Conservation (phyloP, 2,329 filamentous ascomycete genomes). For the Grosmannia clavigera region DNA sequence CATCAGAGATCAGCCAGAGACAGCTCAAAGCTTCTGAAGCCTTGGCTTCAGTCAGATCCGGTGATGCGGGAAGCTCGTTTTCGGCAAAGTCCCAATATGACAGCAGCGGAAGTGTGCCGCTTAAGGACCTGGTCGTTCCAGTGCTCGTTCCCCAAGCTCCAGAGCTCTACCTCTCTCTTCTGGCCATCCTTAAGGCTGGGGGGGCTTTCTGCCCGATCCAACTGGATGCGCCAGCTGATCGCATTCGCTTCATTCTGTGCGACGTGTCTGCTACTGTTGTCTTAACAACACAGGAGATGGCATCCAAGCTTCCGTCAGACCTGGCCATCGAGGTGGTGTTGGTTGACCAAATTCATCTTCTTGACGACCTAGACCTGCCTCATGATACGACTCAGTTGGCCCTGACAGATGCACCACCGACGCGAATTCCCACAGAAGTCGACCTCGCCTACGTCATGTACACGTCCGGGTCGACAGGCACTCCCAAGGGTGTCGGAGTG, state of each 20-base stretch:
- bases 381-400: too few relatives aligned
- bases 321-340: slow-evolving; percentile 22
- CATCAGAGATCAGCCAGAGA: slow-evolving; percentile 30
- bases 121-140: slow-evolving; percentile 46
- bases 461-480: slow-evolving; percentile 80
- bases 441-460: slow-evolving; percentile 82
- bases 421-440: slow-evolving; percentile 12
- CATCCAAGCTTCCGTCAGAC: slow-evolving; percentile 24
- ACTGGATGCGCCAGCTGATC: slow-evolving; percentile 62
- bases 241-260: slow-evolving; percentile 66
- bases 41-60: too few relatives aligned
- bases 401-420: background rate
- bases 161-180: slow-evolving; percentile 62
- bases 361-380: background rate
- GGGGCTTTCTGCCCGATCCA: slow-evolving; percentile 78
- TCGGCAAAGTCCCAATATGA: background rate
- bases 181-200: slow-evolving; percentile 70
- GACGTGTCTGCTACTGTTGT: slow-evolving; percentile 62
- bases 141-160: slow-evolving; percentile 67
- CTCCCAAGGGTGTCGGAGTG: slow-evolving; percentile 75
- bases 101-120: background rate
- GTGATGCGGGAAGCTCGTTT: too few relatives aligned
- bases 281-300: slow-evolving; percentile 45
- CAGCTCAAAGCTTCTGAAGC: background rate
- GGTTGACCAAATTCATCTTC: slow-evolving; percentile 17